Base-by-base conservation (phyloP, 768 basidiomycete genomes). In the Mycena amicta region DNA sequence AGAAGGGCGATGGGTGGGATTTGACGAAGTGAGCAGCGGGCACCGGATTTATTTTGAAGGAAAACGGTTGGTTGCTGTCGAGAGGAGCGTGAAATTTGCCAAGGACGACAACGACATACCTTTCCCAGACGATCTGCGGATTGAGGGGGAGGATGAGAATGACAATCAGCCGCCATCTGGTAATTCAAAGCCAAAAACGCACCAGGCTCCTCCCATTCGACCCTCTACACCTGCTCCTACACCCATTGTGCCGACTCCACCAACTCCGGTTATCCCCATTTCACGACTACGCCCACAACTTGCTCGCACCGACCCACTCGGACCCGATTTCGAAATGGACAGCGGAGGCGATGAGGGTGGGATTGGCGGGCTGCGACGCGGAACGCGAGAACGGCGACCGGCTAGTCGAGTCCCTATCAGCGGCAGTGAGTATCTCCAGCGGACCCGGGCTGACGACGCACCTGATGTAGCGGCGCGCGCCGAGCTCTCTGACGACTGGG, bases 41-140 rank as follows among this genome's bases (percentile, higher is more conserved):
- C 62, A 66, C 50, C 56, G 67, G 13, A 61, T 73, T 26, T 73
- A 68, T 57, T 73, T 66, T 68, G 66, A 66, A 33, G 55, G 43
- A 5, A 67, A 70, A 33, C 29, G 57, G 1, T 47, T 13, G 5
- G 64, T 74, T 8, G 64, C 61, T 23, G 56, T 70, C 27, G 72
- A 74, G 53, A 37, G 60, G 28, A 65, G 71, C 56, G 53, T 68
- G 15, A 43, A 59, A 30, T 67, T 70, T 47, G 58, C 66, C 33
- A 59, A 60, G 41, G 51, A 65, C 15, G 60, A 65, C 18, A 55
- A 50, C 3, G 50, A 69, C 6, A 55, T 53, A 40, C 67, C 62
- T 11, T 25, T 46, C 43, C 43, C 43, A 46, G 63, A 59, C 33
- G 59, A 51, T 30, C 59, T 66, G 29, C 55, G 53, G 54, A 67